Base-by-base conservation (phyloP, 768 basidiomycete genomes). In the Cubamyces lactineus region DNA sequence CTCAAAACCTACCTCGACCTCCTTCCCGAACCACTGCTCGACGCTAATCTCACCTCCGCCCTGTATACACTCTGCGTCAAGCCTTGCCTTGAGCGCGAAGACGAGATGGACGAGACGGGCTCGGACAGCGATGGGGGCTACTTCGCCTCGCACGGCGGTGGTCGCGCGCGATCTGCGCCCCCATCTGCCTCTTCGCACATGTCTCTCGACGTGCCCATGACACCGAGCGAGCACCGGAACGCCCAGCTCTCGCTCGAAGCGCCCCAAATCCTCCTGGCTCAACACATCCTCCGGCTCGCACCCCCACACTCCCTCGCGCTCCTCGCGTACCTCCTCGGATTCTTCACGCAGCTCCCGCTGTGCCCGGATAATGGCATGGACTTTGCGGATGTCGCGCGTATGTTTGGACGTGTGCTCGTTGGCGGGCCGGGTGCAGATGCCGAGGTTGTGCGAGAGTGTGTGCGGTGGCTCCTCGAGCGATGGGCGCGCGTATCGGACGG, bases 271-370 rank as follows among this genome's bases (percentile, higher is more conserved):
- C 63, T 66, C 1, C 73, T 74, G 26, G 82, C 82, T 15, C 81
- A 80, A 58, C 73, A 80, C 65, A 68, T 85, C 53, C 76, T 86
- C n/a, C 80, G 80, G 7, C 76, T 86, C 47, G 76, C 84, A 5
- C 80, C 82, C 1, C 72, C 72, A 1, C 64, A 73, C 13, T 71
- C 75, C 54, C 73, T 81, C 61, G 75, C 75, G 38, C 70, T 83
- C 3, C 73, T 84, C 50, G 67, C 74, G 42, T 82, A 83, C 65
- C 75, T 84, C 38, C 73, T 78, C 55, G 74, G 75, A 5, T 82
- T 84, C 69, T 81, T 84, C 66, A 79, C 80, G 0, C 83, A 85
- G 64, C 69, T 84, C 0, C 83, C 80, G 2, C 72, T 82, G 7
- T 81, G 77, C 56, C 78, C 82, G 1, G 80, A 81, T 46, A 84